Evolutionary conservation across 208 protist genomes (phyloP).

Genomic region (Trypanosoma congolense): DNA sequence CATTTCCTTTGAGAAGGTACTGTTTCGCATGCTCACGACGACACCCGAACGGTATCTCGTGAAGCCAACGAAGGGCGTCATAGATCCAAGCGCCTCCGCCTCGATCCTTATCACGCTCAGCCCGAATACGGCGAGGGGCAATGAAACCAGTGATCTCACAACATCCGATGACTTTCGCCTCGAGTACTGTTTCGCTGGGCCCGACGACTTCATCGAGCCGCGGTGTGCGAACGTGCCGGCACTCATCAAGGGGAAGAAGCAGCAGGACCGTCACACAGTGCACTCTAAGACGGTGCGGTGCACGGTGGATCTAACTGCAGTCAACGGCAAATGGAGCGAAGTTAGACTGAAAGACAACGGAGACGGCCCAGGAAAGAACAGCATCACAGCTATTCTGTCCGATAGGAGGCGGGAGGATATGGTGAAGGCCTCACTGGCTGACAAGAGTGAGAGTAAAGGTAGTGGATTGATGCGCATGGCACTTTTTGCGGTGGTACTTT

Average conservation of each 20-base stretch:
- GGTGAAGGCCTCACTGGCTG: background rate
- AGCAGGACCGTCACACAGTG: conserved; percentile 31
- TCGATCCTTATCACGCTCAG: conserved; percentile 63
- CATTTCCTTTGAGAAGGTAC: conserved; percentile 60
- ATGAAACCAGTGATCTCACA: conserved; percentile 4
- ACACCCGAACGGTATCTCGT: conserved; percentile 65
- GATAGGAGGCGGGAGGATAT: background rate
- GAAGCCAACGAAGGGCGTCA: conserved; percentile 71
- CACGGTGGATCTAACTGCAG: background rate
- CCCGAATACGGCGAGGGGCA: conserved; percentile 14
- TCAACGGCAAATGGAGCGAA: background rate
- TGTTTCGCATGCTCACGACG: conserved; percentile 74
- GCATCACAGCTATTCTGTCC: background rate
- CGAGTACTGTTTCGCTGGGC: conserved; percentile 53
- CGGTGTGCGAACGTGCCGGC: conserved; percentile 48
- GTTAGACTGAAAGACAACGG: background rate
- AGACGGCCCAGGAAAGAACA: background rate
- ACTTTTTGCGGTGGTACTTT: background rate
- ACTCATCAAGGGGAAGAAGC: conserved; percentile 68
- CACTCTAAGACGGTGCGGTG: conserved; percentile 17
- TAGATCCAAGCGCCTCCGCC: conserved; percentile 51
- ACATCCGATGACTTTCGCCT: conserved; percentile 73
- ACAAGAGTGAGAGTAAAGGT: background rate
- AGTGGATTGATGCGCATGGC: background rate
- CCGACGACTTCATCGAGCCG: conserved; percentile 59